These are phyloP conservation scores for Beauveria caledonica DNA, from an alignment of 2,329 filamentous ascomycete species.

Conservation along the genomic window DNA sequence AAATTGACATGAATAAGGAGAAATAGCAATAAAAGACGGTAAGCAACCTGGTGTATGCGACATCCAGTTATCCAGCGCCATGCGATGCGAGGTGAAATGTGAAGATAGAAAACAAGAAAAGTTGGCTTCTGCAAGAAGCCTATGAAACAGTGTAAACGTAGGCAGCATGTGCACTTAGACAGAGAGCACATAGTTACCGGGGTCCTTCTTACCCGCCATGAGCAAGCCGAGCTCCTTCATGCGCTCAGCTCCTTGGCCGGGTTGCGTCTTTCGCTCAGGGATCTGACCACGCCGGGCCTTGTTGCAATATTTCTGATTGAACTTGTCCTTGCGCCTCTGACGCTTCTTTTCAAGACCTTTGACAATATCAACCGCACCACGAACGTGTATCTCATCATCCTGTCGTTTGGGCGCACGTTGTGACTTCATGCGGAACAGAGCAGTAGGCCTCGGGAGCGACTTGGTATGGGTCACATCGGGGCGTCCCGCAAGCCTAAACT, in stretches of 20 bases:
- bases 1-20: background rate
- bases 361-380: slow-evolving; percentile 95
- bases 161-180: slow-evolving; percentile 36
- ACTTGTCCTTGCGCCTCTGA: slow-evolving; percentile 86
- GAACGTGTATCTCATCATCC: slow-evolving; percentile 54
- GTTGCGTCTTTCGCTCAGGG: slow-evolving; percentile 57
- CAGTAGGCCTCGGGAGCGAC: slow-evolving; percentile 74
- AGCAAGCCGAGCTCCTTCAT: slow-evolving; percentile 79
- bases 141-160: slow-evolving; percentile 1
- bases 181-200: slow-evolving; percentile 70
- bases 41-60: slow-evolving; percentile 4
- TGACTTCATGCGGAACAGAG: slow-evolving; percentile 51
- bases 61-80: slow-evolving; percentile 7
- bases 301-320: slow-evolving; percentile 81
- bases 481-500: slow-evolving; percentile 38
- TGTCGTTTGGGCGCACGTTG: slow-evolving; percentile 28
- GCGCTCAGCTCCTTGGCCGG: slow-evolving; percentile 81
- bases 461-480: slow-evolving; percentile 70
- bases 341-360: slow-evolving; percentile 93
- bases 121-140: background rate
- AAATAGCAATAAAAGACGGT: slow-evolving; percentile 4
- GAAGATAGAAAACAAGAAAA: background rate
- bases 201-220: slow-evolving; percentile 71
- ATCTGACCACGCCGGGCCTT: slow-evolving; percentile 64
- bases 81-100: slow-evolving; percentile 2